Conservation (phyloP, 257 asterid genomes). For the Mitragyna speciosa region DNA sequence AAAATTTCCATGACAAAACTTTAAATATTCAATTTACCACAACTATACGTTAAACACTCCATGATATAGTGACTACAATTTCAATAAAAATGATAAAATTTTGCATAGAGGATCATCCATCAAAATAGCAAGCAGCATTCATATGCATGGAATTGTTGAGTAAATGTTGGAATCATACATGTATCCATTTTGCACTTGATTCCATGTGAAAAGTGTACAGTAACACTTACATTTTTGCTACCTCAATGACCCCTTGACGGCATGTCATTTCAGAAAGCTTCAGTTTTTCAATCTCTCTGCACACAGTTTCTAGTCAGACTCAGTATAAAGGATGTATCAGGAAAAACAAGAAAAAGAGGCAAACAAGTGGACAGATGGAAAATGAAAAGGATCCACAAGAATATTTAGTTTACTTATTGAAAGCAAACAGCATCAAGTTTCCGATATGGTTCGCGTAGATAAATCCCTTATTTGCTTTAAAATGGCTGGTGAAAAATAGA, state of each 20-base stretch:
- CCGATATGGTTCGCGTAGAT: neutral
- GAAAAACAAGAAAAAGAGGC: slow-evolving; percentile 11
- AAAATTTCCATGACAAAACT: neutral
- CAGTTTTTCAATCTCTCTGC: slow-evolving; percentile 86
- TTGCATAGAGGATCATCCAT: neutral
- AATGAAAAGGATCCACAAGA: neutral
- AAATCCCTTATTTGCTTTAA: neutral
- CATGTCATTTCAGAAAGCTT: slow-evolving; percentile 95
- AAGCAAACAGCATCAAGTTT: neutral
- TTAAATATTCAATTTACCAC: too few relatives aligned
- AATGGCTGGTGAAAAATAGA: neutral
- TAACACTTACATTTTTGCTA: slow-evolving; percentile 83
- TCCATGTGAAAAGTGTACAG: slow-evolving; percentile 6
- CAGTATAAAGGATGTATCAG: neutral
- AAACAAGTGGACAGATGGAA: neutral
- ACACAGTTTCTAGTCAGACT: neutral
- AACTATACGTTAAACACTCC: neutral
- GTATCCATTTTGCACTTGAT: neutral
- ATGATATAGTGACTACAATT: neutral
- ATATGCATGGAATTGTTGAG: neutral
- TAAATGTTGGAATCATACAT: neutral
- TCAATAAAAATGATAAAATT: neutral
- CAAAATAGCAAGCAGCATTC: neutral
- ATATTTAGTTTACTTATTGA: neutral
- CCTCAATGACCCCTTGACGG: slow-evolving; percentile 90